Percentiles rank a stretch among this genome's conserved stretches.
Evolutionary conservation across 352 stramenopile species (phyloP).

Genomic region (Phytopythium boreale): DNA sequence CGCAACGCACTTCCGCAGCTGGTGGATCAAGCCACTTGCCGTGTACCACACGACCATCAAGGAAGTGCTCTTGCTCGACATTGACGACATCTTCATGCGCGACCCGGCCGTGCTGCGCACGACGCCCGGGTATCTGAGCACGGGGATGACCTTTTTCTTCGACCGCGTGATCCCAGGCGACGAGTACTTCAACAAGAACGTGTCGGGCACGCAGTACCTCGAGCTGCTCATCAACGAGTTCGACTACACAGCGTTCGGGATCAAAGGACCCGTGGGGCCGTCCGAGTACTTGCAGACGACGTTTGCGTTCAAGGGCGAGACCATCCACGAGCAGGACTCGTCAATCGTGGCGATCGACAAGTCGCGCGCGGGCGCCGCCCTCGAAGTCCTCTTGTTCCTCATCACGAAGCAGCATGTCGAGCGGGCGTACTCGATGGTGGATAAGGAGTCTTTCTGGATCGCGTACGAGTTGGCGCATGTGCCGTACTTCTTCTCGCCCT

Average conservation of each 20-base stretch:
- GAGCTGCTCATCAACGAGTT: slow-evolving; percentile 26
- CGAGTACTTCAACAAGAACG: slow-evolving; percentile 25
- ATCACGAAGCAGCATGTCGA: slow-evolving; percentile 13
- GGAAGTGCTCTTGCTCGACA: slow-evolving; percentile 26
- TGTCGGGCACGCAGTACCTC: slow-evolving; percentile 21
- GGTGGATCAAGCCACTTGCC: slow-evolving; percentile 28
- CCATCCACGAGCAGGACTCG: slow-evolving; percentile 44
- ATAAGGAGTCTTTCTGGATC: slow-evolving; percentile 31
- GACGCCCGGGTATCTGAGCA: slow-evolving; percentile 24
- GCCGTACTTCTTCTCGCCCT: slow-evolving; percentile 26
- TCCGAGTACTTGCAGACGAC: slow-evolving; percentile 28
- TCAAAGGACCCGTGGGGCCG: slow-evolving; percentile 3
- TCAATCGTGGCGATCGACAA: slow-evolving; percentile 43
- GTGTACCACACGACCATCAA: slow-evolving; percentile 15
- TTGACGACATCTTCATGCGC: slow-evolving; percentile 32
- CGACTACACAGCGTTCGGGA: slow-evolving; percentile 26
- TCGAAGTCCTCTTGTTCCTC: slow-evolving; percentile 15
- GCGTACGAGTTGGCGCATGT: slow-evolving; percentile 16
- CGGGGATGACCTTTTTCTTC: slow-evolving; percentile 44
- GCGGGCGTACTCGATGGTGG: slow-evolving; percentile 11
- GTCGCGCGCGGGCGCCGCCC: slow-evolving; percentile 3
- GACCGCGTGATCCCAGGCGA: slow-evolving; percentile 30
- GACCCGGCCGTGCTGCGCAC: slow-evolving; percentile 24
- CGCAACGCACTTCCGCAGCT: slow-evolving; percentile 13
- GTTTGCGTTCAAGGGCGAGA: slow-evolving; percentile 26